Conservation (phyloP, 495 filamentous ascomycete genomes). For the Aspergillus saccharolyticus region DNA sequence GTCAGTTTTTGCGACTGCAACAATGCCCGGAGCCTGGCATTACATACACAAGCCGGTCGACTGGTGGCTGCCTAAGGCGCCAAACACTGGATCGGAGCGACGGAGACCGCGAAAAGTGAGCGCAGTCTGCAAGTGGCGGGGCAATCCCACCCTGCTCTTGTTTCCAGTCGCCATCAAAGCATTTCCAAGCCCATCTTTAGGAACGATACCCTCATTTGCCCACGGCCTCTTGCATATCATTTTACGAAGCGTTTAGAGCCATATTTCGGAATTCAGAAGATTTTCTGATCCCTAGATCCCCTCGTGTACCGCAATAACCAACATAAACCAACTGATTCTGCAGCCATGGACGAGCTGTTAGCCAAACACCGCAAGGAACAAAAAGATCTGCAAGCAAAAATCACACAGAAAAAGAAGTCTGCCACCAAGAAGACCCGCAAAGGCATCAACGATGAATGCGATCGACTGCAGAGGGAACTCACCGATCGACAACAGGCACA, state of each 20-base stretch:
- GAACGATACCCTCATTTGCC: background rate
- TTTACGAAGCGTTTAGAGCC: background rate
- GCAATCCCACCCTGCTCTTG: background rate
- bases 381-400: slow-evolving; percentile 73
- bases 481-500: slow-evolving; percentile 64
- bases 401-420: slow-evolving; percentile 92
- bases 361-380: slow-evolving; percentile 82
- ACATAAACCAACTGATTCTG: background rate
- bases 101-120: background rate
- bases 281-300: background rate
- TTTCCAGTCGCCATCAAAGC: background rate
- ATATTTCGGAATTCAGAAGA: too few species aligned
- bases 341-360: slow-evolving; percentile 65
- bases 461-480: slow-evolving; percentile 63
- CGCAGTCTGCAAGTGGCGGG: background rate
- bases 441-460: slow-evolving; percentile 80
- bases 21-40: background rate
- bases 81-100: background rate
- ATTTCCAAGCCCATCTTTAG: background rate
- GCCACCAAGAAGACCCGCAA: slow-evolving; percentile 95
- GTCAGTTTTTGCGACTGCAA: background rate
- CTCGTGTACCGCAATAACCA: background rate
- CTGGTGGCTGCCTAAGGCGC: background rate
- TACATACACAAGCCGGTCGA: background rate
- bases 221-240: background rate